Evolutionary conservation across 2,329 filamentous ascomycete genomes (phyloP).

Genomic region (Aspergillus pseudoterreus): DNA sequence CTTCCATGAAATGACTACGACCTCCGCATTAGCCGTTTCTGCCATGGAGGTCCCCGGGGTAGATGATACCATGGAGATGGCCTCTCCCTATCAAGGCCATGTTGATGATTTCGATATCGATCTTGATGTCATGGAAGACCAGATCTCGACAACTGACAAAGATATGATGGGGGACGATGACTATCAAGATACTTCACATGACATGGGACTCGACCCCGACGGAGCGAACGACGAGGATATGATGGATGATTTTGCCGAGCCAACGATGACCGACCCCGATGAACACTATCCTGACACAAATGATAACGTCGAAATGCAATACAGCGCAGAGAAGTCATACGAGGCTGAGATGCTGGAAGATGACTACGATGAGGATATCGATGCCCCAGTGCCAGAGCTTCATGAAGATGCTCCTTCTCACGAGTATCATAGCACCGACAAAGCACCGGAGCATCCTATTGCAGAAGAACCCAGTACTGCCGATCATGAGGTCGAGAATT

Average conservation of each 20-base stretch:
- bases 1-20: constrained; percentile 31
- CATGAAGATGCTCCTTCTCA: constrained; percentile 2
- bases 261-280: constrained; percentile 36
- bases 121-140: constrained; percentile 54
- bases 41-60: constrained; percentile 35
- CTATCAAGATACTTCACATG: constrained; percentile 27
- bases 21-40: constrained; percentile 26
- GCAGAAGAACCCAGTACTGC: neutral
- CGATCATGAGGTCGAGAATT: constrained; percentile 1
- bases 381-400: constrained; percentile 24
- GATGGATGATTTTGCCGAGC: constrained; percentile 42
- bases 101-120: constrained; percentile 58
- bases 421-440: neutral
- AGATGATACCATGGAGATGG: constrained; percentile 45
- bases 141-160: constrained; percentile 56
- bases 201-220: constrained; percentile 29
- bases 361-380: constrained; percentile 34
- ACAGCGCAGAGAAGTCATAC: constrained; percentile 26
- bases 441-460: neutral
- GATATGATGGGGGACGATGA: constrained; percentile 41
- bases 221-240: constrained; percentile 44
- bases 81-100: constrained; percentile 36
- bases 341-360: constrained; percentile 41
- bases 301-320: constrained; percentile 29
- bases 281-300: constrained; percentile 24